These are phyloP conservation scores for Sphaerulina vaccinii DNA, from an alignment of 2,329 filamentous ascomycete species.

Conservation along the genomic window DNA sequence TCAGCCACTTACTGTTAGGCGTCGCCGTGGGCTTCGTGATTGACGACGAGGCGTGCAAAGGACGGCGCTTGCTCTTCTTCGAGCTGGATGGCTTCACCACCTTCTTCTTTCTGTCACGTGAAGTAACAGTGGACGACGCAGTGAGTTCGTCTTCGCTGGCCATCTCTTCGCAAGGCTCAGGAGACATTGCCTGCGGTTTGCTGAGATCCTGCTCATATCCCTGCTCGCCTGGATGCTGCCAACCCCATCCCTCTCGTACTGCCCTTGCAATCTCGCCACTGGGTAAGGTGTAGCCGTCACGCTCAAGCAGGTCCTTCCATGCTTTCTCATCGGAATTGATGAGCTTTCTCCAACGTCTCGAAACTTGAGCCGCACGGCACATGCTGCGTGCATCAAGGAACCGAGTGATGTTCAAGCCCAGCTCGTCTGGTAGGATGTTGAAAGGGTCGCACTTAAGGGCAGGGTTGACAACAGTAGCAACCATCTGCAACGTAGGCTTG, in stretches of 20 bases:
- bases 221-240: slow-evolving; percentile 74
- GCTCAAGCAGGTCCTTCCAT: slow-evolving; percentile 90
- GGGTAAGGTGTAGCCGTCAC: slow-evolving; percentile 75
- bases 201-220: slow-evolving; percentile 82
- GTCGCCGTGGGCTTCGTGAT: slow-evolving; percentile 47
- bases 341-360: slow-evolving; percentile 87
- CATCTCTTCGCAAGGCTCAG: slow-evolving; percentile 23
- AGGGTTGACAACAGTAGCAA: slow-evolving; percentile 88
- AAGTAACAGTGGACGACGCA: slow-evolving; percentile 29
- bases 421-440: slow-evolving; percentile 75
- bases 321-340: slow-evolving; percentile 91
- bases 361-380: slow-evolving; percentile 87
- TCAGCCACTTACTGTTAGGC: slow-evolving; percentile 42
- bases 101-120: slow-evolving; percentile 29
- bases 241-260: slow-evolving; percentile 91
- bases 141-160: slow-evolving; percentile 36
- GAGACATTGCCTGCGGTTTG: slow-evolving; percentile 40
- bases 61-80: slow-evolving; percentile 55
- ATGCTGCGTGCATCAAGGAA: slow-evolving; percentile 84
- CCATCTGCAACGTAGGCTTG: slow-evolving; percentile 81
- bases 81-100: slow-evolving; percentile 27
- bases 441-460: slow-evolving; percentile 94
- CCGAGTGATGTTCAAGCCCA: slow-evolving; percentile 82
- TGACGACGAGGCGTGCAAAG: slow-evolving; percentile 27
- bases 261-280: slow-evolving; percentile 81